phyloP scores from a whole-genome alignment of 2,329 filamentous ascomycete species.

The Ophiocordyceps unilateralis region DNA sequence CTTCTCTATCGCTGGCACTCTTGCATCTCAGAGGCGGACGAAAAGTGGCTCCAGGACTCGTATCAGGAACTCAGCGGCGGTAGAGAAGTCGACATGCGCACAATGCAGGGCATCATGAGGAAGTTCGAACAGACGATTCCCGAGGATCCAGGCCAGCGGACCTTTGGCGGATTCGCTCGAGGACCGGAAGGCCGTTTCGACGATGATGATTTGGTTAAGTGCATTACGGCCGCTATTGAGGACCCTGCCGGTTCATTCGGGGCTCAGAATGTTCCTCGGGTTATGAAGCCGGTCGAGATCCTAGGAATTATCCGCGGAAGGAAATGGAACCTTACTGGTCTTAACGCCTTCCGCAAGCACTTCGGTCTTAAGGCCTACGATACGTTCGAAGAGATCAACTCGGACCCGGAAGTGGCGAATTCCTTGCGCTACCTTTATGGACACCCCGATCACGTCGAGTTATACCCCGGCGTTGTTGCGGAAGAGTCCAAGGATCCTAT shows the following conservation, averaged over 20 bases:
- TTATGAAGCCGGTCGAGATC: conserved; percentile 61
- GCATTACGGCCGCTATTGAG: conserved; percentile 52
- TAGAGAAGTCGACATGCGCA: conserved; percentile 34
- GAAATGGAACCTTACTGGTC: conserved; percentile 57
- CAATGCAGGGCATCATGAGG: conserved; percentile 44
- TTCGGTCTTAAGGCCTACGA: conserved; percentile 62
- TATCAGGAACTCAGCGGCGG: conserved; percentile 43
- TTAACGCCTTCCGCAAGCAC: conserved; percentile 77
- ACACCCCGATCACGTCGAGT: conserved; percentile 62
- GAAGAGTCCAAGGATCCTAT: conserved; percentile 62
- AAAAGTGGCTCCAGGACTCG: conserved; percentile 61
- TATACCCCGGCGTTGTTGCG: conserved; percentile 63
- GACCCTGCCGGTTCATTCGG: conserved; percentile 60
- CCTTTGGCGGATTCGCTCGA: conserved; percentile 49
- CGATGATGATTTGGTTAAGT: conserved; percentile 61
- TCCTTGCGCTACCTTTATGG: conserved; percentile 53
- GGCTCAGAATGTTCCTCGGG: conserved; percentile 53
- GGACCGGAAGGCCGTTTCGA: conserved; percentile 48
- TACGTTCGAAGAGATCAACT: conserved; percentile 71
- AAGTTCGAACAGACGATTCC: conserved; percentile 45
- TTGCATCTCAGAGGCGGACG: conserved; percentile 52
- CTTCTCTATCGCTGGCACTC: conserved; percentile 80
- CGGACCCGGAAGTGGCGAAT: conserved; percentile 54
- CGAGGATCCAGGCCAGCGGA: conserved; percentile 49
- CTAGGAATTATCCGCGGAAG: conserved; percentile 64